Base-by-base conservation (phyloP, 2,329 filamentous ascomycete species). In the Penicillium sp. region DNA sequence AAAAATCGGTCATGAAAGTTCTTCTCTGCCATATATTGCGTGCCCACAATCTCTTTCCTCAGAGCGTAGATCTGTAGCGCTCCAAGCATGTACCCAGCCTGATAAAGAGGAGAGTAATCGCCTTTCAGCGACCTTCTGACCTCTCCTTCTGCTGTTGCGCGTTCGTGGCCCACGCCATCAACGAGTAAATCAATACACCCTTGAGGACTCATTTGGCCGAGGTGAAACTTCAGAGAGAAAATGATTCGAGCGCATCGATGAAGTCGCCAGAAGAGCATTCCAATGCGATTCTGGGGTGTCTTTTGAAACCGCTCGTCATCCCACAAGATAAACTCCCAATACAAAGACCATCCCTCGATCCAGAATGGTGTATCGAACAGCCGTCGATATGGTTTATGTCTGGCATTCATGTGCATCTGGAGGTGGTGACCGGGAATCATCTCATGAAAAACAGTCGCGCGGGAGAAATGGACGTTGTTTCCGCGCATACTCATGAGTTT, bases 261-360 rank as follows among this genome's bases (percentile, higher is more conserved):
- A 77, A 85, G 83, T 13, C 81, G 75, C 82, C 82, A 85, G 63
- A 84, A 85, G 7, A 85, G 66, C 55, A 82, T 80, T 0, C 82
- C 82, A 20, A 85, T 74, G 35, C 74, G 73, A 55, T 84, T 79
- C 52, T 81, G 76, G 0, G 81, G 72, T 0, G 73, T 72, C 4
- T 70, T 68, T 50, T 78, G 75, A 58, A 83, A 84, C 56, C 77
- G 74, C 27, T 74, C 74, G 25, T 78, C 73, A 38, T 79, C 66
- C 80, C 81, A 85, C 14, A 85, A 71, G 16, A 82, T 63, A 58
- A 83, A 71, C 67, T 85, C 82, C 81, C 81, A 84, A 63, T 85
- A 85, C 57, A 83, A 74, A 9, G 81, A 78, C 81, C 81, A 84
- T 16, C 82, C 82, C 63, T 85, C 82, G 33, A 81, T 76, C 69